These are phyloP conservation scores for Claviceps fusiformis DNA, from an alignment of 2,329 filamentous ascomycete genomes.

Conservation along the genomic window DNA sequence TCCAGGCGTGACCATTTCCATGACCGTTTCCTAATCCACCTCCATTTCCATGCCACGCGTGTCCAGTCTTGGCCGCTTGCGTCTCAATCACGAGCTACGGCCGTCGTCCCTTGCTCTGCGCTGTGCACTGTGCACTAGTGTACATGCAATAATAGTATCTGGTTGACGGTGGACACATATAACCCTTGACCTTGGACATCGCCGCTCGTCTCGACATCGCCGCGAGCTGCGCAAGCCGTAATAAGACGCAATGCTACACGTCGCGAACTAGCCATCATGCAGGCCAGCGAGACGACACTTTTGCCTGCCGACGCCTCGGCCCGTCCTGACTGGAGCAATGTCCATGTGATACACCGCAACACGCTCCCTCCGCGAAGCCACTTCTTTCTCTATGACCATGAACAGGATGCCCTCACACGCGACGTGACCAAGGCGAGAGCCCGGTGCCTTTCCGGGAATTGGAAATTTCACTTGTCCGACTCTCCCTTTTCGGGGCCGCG, in stretches of 20 bases:
- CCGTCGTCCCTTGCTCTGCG: background rate
- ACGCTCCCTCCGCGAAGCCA: conserved; percentile 42
- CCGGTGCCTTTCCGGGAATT: conserved; percentile 35
- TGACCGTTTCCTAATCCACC: too few relatives aligned
- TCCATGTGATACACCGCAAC: conserved; percentile 44
- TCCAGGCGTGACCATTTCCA: too few relatives aligned
- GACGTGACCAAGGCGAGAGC: conserved; percentile 26
- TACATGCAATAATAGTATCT: background rate
- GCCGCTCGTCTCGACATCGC: background rate
- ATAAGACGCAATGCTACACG: background rate
- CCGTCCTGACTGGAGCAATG: conserved; percentile 47
- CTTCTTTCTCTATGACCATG: conserved; percentile 38
- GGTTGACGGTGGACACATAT: too few relatives aligned
- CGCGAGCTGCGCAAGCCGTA: background rate
- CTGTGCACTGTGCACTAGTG: background rate
- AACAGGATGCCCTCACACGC: conserved; percentile 32
- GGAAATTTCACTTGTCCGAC: conserved; percentile 37
- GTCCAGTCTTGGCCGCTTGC: background rate
- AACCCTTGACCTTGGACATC: background rate
- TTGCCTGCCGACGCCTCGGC: background rate
- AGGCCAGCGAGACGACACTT: background rate
- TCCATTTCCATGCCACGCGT: background rate
- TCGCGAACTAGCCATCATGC: background rate
- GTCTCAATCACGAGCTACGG: background rate
- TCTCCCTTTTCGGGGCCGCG: conserved; percentile 32